Evolutionary conservation across 2,329 filamentous ascomycete species (phyloP), one percentile per base, ranked within the genome.

Genomic region (Arthrobotrys megalospora): DNA sequence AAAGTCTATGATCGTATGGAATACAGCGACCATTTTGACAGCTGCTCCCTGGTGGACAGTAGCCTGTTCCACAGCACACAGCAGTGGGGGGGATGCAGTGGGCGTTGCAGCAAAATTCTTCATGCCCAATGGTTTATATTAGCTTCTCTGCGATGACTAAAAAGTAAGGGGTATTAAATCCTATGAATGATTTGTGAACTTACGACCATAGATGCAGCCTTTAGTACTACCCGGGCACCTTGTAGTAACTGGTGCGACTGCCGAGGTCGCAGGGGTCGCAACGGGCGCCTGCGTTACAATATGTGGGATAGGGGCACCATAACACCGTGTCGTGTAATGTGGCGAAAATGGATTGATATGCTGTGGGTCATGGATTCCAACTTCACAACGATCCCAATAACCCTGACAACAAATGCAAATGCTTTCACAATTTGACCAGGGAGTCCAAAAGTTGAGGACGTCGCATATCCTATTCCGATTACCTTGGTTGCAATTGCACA

Each of bases 11-110:
- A 28, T 52, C 48, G 24, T 52, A 24, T 52, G 19, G 48, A 28
- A 52, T n/a, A 52, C 48, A 52, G 2, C 19, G 48, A n/a, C 19
- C 48, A 32, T 32, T 52, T 12, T 52, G 19, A 28, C 48, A 52
- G 48, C 24, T 24, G 19, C 48, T 52, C 21, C 48, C 48, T 1
- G 48, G 19, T 2, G 48, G 16, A 8, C 48, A 52, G 24, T 52
- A 52, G 19, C 48, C 48, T 10, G 48, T 52, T 14, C 48, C 48
- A 11, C 48, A 52, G 19, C 48, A 52, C 2, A 45, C 41, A 14
- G 41, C 41, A 16, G 41, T 45, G 2, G 41, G 41, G 6, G 41
- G 41, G 12, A 45, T 45, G n/a, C 41, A 45, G n/a, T 45, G 41
- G 14, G 41, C 41, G n/a, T 45, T 45, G n/a, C 41, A 45, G 14